Evolutionary conservation across 2,329 filamentous ascomycete species (phyloP).

Genomic region (Ceratocystis huliohia): DNA sequence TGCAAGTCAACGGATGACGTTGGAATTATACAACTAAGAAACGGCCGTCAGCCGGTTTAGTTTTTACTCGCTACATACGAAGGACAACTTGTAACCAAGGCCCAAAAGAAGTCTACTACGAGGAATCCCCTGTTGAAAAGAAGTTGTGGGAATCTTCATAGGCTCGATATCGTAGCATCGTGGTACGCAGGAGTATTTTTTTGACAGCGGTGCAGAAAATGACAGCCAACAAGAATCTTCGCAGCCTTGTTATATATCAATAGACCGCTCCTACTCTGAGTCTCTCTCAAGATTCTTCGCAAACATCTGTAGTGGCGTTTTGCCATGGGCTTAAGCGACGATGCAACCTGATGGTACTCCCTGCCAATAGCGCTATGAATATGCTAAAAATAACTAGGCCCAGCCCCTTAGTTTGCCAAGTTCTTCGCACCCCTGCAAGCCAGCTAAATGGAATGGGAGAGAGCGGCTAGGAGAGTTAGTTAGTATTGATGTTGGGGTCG

Average conservation of each 20-base stretch:
- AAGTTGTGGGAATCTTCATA: not conserved
- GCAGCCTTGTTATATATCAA: not conserved
- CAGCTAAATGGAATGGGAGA: not conserved
- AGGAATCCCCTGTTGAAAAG: no score
- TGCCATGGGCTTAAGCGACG: not conserved
- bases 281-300: not conserved
- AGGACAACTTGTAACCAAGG: not conserved
- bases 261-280: not conserved
- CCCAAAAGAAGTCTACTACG: not conserved
- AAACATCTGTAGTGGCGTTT: not conserved
- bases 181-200: not conserved
- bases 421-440: not conserved
- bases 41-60: no score
- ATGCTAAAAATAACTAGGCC: not conserved
- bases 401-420: not conserved
- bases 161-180: not conserved
- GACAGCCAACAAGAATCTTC: not conserved
- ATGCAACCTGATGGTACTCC: not conserved
- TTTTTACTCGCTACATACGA: not conserved
- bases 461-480: not conserved
- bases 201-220: not conserved
- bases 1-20: no score
- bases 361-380: not conserved
- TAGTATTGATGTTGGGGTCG: not conserved
- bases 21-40: no score